Conservation (phyloP, 2,329 filamentous ascomycete species). For the Monosporascus sp. region DNA sequence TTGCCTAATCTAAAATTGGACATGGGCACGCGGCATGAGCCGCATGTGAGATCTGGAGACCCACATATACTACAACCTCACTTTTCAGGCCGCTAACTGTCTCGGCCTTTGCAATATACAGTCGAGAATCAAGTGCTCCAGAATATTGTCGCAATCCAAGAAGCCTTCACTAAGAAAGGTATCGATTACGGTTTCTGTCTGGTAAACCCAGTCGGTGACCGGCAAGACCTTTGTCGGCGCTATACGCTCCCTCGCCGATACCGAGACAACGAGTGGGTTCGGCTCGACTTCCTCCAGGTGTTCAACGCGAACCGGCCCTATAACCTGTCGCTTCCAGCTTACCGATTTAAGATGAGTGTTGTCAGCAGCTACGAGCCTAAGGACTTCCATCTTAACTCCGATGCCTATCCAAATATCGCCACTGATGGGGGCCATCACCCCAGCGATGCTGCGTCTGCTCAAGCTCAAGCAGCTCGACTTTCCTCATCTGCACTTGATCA, state of each 20-base stretch:
- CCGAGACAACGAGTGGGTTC: slow-evolving; percentile 27
- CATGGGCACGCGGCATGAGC: too few relatives aligned
- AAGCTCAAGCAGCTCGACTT: background rate
- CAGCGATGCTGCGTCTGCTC: background rate
- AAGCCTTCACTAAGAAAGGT: slow-evolving; percentile 8
- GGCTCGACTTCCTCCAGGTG: slow-evolving; percentile 37
- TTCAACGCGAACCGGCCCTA: slow-evolving; percentile 18
- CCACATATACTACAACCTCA: slow-evolving; percentile 6
- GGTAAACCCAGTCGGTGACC: slow-evolving; percentile 3
- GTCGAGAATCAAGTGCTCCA: slow-evolving; percentile 10
- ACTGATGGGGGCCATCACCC: slow-evolving; percentile 24
- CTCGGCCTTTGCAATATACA: slow-evolving; percentile 2
- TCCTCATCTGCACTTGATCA: slow-evolving; percentile 32
- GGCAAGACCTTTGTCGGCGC: slow-evolving; percentile 13
- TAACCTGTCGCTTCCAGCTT: slow-evolving; percentile 17
- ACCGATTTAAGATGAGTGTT: slow-evolving; percentile 39
- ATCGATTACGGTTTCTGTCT: slow-evolving; percentile 11
- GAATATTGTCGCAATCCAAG: slow-evolving; percentile 12
- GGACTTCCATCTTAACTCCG: slow-evolving; percentile 41
- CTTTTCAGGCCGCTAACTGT: slow-evolving; percentile 15
- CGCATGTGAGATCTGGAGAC: background rate
- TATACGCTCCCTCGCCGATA: slow-evolving; percentile 16
- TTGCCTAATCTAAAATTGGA: background rate
- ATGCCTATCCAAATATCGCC: slow-evolving; percentile 42
- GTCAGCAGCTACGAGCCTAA: slow-evolving; percentile 40